A percentile compares a stretch with the other conserved stretches of the same genome.
Conservation (phyloP, 352 stramenopile genomes). For the Saprolegnia parasitica region DNA sequence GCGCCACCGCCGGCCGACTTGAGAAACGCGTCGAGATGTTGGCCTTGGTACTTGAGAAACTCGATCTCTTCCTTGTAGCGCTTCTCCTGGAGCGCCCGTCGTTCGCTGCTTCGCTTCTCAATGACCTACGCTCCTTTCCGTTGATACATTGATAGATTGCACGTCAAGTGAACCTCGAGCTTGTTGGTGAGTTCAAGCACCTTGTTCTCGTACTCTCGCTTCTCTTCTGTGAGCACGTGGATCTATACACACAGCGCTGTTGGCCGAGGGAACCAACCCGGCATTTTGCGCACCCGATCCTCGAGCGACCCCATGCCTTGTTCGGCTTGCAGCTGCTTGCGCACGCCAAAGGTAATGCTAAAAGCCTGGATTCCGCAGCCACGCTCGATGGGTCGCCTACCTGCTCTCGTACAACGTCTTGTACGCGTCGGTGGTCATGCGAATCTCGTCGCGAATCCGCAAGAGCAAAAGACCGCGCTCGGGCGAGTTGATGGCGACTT, state of each 20-base stretch:
- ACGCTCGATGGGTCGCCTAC: not conserved
- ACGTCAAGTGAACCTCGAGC: conserved; percentile 47
- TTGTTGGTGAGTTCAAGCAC: conserved; percentile 88
- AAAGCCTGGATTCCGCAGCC: not conserved
- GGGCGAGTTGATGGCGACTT: conserved; percentile 89
- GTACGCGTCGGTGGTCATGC: conserved; percentile 93
- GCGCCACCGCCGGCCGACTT: conserved; percentile 74
- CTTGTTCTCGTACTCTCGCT: conserved; percentile 50
- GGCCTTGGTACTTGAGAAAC: conserved; percentile 93
- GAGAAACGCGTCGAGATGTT: conserved; percentile 93
- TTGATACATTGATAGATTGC: not conserved
- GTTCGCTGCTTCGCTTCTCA: conserved; percentile 86
- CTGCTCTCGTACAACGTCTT: conserved; percentile 92
- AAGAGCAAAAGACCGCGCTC: conserved; percentile 89
- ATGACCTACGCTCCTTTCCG: conserved; percentile 47
- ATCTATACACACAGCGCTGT: too few species aligned
- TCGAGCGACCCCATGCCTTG: conserved; percentile 88
- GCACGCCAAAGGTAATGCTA: conserved; percentile 87
- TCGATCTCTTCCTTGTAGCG: conserved; percentile 92
- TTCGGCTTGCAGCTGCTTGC: conserved; percentile 92
- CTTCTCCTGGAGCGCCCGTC: conserved; percentile 88
- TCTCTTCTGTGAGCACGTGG: conserved; percentile 31
- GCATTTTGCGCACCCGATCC: conserved; percentile 31
- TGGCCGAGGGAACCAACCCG: too few species aligned
- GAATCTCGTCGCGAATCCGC: conserved; percentile 90